A percentile compares a stretch with the other conserved stretches of the same genome.
Conservation (phyloP, 768 basidiomycete species). For the Pseudohyphozyma bogoriensis region DNA sequence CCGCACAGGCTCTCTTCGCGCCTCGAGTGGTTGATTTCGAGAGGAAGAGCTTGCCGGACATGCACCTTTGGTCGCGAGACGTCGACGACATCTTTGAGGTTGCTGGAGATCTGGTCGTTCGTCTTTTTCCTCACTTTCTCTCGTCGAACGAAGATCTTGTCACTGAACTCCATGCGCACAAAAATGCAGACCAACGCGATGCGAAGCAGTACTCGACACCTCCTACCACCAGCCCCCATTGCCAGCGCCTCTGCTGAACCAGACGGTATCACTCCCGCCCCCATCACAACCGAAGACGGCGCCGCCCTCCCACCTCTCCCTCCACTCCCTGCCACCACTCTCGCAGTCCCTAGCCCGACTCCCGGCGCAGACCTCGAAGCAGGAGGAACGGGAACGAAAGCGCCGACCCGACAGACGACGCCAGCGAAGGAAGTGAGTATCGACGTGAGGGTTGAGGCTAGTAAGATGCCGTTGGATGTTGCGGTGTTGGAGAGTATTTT, state of each 20-base stretch:
- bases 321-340: slow-evolving; percentile 12
- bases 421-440: slow-evolving; percentile 11
- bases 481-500: slow-evolving; percentile 85
- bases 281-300: neutral
- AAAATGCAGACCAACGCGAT: slow-evolving; percentile 88
- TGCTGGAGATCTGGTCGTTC: slow-evolving; percentile 43
- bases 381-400: slow-evolving; percentile 2
- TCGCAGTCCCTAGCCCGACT: slow-evolving; percentile 40
- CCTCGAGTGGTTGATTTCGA: slow-evolving; percentile 87
- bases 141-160: neutral
- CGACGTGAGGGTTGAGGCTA: slow-evolving; percentile 73
- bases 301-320: slow-evolving; percentile 11
- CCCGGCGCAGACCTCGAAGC: neutral
- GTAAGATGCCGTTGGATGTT: slow-evolving; percentile 81
- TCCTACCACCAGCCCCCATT: slow-evolving; percentile 43
- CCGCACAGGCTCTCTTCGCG: slow-evolving; percentile 71
- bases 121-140: slow-evolving; percentile 21
- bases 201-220: slow-evolving; percentile 78
- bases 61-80: slow-evolving; percentile 47
- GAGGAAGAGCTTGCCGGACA: slow-evolving; percentile 49
- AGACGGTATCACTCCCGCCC: too few species aligned
- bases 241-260: too few species aligned
- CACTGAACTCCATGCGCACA: too few species aligned
- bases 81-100: slow-evolving; percentile 58
- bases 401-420: slow-evolving; percentile 13